These are phyloP conservation scores for Vickermania ingenoplastis DNA, from an alignment of 208 protist genomes.

Conservation along the genomic window DNA sequence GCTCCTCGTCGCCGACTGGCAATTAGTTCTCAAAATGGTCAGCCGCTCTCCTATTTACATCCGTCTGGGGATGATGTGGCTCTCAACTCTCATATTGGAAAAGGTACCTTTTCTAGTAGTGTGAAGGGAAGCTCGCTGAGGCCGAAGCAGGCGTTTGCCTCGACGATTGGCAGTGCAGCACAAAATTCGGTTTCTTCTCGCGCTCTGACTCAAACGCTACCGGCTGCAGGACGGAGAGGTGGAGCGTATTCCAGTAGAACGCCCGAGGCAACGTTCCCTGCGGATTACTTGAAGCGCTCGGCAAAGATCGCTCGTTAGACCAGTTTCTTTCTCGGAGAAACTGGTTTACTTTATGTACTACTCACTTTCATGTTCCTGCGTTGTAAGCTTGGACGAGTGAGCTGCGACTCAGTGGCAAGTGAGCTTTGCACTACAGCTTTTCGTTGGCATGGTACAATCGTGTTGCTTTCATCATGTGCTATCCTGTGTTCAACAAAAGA, in stretches of 20 bases:
- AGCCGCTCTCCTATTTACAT: background rate
- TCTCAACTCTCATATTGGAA: background rate
- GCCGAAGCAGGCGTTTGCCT: background rate
- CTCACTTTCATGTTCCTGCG: no score
- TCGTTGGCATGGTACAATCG: no score
- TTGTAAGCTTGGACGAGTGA: no score
- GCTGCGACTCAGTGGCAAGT: no score
- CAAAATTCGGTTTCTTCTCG: background rate
- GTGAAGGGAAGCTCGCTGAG: background rate
- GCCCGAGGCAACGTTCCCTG: background rate
- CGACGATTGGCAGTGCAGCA: background rate
- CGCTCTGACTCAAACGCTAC: background rate
- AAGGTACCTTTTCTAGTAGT: background rate
- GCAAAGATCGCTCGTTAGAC: background rate
- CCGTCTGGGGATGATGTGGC: background rate
- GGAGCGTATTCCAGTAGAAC: background rate
- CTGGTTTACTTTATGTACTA: no score
- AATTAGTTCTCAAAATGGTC: constrained; percentile 2
- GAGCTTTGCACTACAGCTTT: no score
- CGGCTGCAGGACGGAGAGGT: background rate
- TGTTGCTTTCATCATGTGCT: no score
- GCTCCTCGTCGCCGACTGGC: background rate
- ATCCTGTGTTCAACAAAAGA: no score
- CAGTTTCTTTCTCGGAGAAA: no score
- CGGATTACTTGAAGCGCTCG: background rate